phyloP scores from a whole-genome alignment of 2,329 filamentous ascomycete genomes.

The Diaporthe capsici region DNA sequence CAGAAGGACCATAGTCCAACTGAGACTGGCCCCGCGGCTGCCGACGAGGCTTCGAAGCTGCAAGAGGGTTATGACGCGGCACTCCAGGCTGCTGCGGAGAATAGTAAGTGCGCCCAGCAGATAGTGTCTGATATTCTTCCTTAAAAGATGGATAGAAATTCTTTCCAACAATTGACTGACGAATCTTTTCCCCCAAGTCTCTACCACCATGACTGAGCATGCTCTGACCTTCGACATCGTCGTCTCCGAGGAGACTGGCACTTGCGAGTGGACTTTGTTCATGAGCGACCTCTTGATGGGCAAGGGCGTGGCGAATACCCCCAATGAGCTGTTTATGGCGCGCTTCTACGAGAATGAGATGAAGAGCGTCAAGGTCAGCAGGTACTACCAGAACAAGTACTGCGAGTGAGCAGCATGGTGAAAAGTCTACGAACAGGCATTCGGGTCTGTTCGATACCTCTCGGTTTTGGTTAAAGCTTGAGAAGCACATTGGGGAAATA shows the following conservation, averaged over 20 bases:
- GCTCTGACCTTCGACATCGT: background rate
- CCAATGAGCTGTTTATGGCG: background rate
- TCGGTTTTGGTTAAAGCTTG: background rate
- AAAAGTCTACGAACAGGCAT: too few species aligned
- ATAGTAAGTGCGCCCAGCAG: background rate
- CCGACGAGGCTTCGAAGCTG: background rate
- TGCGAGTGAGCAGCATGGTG: background rate
- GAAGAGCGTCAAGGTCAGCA: slow-evolving; percentile 15
- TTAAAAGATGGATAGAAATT: too few species aligned
- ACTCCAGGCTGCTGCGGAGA: slow-evolving; percentile 15
- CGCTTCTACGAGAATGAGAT: slow-evolving; percentile 17
- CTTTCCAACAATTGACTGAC: background rate
- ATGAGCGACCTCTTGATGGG: slow-evolving; percentile 15
- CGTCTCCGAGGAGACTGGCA: background rate
- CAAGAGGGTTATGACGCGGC: background rate
- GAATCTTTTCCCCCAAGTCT: background rate
- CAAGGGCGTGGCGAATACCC: background rate
- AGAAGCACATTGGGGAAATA: background rate
- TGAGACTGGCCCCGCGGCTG: background rate
- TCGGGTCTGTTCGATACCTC: background rate
- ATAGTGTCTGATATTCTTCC: background rate
- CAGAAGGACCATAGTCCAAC: background rate
- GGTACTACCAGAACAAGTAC: background rate
- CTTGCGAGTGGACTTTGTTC: slow-evolving; percentile 10
- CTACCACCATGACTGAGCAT: slow-evolving; percentile 11